Evolutionary conservation across 169 alveolate species (phyloP), one percentile per base, ranked within the genome.

Genomic region (Plasmodium yoelii): DNA sequence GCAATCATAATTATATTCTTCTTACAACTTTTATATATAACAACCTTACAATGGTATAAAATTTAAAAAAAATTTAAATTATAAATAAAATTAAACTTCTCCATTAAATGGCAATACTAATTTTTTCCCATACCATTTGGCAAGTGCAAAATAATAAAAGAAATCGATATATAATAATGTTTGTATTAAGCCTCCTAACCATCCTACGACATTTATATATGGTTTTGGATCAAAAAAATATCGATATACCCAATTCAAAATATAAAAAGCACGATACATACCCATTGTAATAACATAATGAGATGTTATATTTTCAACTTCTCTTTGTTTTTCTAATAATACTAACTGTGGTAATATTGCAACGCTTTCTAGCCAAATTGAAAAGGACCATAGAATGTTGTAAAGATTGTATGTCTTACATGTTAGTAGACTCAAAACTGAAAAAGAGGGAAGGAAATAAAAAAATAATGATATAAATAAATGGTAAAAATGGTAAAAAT

Each of bases 321-420:
- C 97, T 56, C 98, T 95, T 92, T 97, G 96, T 80, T 96, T 97
- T 84, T 98, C 97, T 61, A 98, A 93, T 91, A 98, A 96, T 10
- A 96, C 93, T 53, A 98, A 92, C 93, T 98, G 99, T 15, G 99
- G 99, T 39, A 98, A 86, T 77, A 98, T 97, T 47, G 99, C 99
- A 0, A 98, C 98, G 53, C 98, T 91, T 95, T 98, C 99, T 51
- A 98, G 95, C 99, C 99, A 98, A 34, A 98, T 95, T 68, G 99
- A 96, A 87, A 95, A 97, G 51, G 99, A 94, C 99, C 99, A 98
- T 8, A 95, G 56, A 47, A 98, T 87, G 68, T 97, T 98, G 86
- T 96, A 87, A 15, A 92, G 34, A 13, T 73, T 68, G 64, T 90
- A 94, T 1, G 90, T 87, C 56, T 56, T 64, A 39, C 95, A 86